Conservation (phyloP, 495 filamentous ascomycete genomes). For the Xanthoparmelia taractica region DNA sequence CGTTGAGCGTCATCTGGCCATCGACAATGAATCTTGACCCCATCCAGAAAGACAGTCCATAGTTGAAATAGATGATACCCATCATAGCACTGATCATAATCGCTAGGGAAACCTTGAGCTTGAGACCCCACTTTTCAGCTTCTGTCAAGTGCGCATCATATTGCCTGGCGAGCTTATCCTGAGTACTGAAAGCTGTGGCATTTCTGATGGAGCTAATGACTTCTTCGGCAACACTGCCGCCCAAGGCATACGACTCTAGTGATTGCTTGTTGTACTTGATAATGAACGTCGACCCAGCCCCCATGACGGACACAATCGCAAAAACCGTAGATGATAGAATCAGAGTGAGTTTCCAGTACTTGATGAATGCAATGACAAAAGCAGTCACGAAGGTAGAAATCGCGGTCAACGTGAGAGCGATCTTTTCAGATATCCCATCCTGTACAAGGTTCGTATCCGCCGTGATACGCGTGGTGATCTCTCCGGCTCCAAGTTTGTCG, state of each 20-base stretch:
- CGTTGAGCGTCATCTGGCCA: conserved; percentile 48
- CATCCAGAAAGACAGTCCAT: conserved; percentile 92
- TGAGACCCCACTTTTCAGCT: conserved; percentile 72
- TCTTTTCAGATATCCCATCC: conserved; percentile 38
- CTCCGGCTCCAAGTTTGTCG: conserved; percentile 34
- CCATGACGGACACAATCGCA: conserved; percentile 26
- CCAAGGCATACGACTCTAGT: conserved; percentile 68
- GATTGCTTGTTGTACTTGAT: conserved; percentile 71
- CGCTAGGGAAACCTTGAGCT: conserved; percentile 59
- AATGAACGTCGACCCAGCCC: conserved; percentile 53
- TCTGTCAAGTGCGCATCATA: conserved; percentile 67
- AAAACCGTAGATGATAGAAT: conserved; percentile 29
- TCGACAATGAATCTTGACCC: conserved; percentile 70
- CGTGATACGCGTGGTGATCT: conserved; percentile 35
- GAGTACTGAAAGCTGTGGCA: conserved; percentile 86
- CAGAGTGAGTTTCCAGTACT: conserved; percentile 36
- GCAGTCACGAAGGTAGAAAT: conserved; percentile 33
- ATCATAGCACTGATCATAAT: conserved; percentile 80
- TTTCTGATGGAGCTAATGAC: conserved; percentile 91
- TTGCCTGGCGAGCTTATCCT: conserved; percentile 76
- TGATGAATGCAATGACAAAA: conserved; percentile 33
- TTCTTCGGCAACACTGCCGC: conserved; percentile 87
- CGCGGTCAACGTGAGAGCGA: conserved; percentile 29
- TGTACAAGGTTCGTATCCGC: conserved; percentile 38
- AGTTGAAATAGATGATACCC: conserved; percentile 75